phyloP scores from a whole-genome alignment of 2,329 filamentous ascomycete species.

The Cephalotrichum gorgonifer region DNA sequence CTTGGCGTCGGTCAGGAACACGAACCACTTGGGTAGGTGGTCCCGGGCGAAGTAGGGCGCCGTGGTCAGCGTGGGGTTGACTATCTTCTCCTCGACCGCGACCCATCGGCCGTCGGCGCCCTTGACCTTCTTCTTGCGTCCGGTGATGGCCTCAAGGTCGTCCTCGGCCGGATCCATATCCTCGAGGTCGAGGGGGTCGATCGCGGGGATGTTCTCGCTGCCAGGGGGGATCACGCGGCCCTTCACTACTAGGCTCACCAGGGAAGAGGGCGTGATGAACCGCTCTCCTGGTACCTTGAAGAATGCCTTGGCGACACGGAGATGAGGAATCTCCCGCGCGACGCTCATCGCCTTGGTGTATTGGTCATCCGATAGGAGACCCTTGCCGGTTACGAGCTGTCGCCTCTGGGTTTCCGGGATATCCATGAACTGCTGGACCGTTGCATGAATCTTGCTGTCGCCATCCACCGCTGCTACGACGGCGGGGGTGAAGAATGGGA shows the following conservation, averaged over 20 bases:
- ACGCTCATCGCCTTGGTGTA: conserved; percentile 68
- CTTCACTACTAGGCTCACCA: conserved; percentile 93
- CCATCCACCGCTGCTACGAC: conserved; percentile 61
- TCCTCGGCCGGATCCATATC: conserved; percentile 90
- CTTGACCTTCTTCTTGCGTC: conserved; percentile 59
- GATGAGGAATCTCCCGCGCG: conserved; percentile 71
- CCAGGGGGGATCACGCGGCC: conserved; percentile 88
- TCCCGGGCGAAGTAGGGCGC: conserved; percentile 87
- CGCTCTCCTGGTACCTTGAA: conserved; percentile 98
- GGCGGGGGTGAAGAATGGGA: conserved; percentile 71
- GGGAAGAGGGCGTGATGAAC: conserved; percentile 80
- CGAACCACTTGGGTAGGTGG: conserved; percentile 82
- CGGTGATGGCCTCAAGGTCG: conserved; percentile 76
- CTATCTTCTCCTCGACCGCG: conserved; percentile 48
- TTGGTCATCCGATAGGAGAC: conserved; percentile 63
- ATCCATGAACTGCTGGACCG: conserved; percentile 82
- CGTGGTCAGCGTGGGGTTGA: conserved; percentile 76
- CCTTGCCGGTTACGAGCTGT: conserved; percentile 57
- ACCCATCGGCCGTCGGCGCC: conserved; percentile 46
- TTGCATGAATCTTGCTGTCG: conserved; percentile 63
- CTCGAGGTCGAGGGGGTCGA: conserved; percentile 72
- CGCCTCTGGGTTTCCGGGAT: conserved; percentile 66
- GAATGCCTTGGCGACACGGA: conserved; percentile 84
- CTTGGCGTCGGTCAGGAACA: conserved; percentile 90
- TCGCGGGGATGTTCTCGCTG: conserved; percentile 58